Evolutionary conservation across 2,329 filamentous ascomycete species (phyloP), one percentile per base, ranked within the genome.

Genomic region (Claviceps monticola): DNA sequence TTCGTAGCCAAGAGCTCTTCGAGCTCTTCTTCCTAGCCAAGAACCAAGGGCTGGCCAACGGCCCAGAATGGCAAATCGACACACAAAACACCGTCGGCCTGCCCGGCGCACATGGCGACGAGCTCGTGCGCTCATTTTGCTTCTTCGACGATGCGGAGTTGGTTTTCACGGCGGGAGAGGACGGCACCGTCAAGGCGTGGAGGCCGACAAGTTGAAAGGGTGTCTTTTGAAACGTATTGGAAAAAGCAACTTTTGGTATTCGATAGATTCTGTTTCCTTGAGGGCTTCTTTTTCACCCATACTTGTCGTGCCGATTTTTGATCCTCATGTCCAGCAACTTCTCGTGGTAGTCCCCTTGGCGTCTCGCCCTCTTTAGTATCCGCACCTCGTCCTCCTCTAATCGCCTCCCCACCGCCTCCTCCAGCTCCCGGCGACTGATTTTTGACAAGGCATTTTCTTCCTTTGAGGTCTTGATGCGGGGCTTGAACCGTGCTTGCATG

Each of bases 401-500:
- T 53, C 73, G 75, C 55, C 89, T 71, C 1, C 90, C 90, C 0
- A 84, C 88, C 3, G 85, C 82, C 46, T 82, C 82, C 69, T 96
- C 90, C 46, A 96, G 71, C 68, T 96, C 88, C 61, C 84, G 84
- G 55, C 86, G 77, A 61, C 83, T 91, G 53, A 98, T 87, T 72
- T 91, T 95, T 60, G 91, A 83, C 58, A 78, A 76, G 0, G 86
- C 85, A 71, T 86, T 93, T 57, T 88, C 86, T 64, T 90, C 88
- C 69, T 90, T 94, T 0, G 76, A 79, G 9, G 84, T 84, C 67
- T 84, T 86, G 46, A 93, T 68, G 56, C 79, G 78, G 8, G 91
- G 90, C 73, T 96, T 96, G 72, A 95, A 97, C 49, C 87, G 77
- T 21, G 91, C 88, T 71, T 97, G 91, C 90, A 97, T 96, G 51